Evolutionary conservation across 805 yeast genomes (phyloP), one percentile per base, ranked within the genome.

Genomic region (Pichia membranifaciens): DNA sequence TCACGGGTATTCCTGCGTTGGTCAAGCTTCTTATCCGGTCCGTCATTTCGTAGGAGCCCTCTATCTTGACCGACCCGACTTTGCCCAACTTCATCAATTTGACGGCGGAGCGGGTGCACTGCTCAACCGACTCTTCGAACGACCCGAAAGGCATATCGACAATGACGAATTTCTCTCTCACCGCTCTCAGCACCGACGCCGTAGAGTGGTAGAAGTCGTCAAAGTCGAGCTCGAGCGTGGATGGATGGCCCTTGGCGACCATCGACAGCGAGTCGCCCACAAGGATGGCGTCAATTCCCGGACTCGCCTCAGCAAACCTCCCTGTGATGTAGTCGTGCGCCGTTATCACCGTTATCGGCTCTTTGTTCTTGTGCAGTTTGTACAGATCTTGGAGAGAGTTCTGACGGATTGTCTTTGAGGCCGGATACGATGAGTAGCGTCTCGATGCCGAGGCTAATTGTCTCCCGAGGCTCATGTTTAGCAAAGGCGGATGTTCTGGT

Each of bases 261-360:
- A 89, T 91, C 0, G 96, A 88, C 22, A 93, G 67, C 0, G 97
- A 90, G 64, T 91, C 99, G 3, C 99, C 99, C 4, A 91, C 82
- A 2, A 91, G 72, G 6, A 82, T 71, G 49, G 82, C 73, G 56
- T 91, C 97, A 2, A 80, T 72, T 0, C 76, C 74, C 0, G 90
- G 78, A 16, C 72, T 63, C 21, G 83, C 81, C 25, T 67, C 69
- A 0, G 89, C 95, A 56, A 84, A 70, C 28, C 71, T 69, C 0
- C 81, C 93, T 0, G 96, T 82, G 16, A 90, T 79, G 58, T 73
- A 84, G 60, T 91, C 98, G 62, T 91, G 88, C 0, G 96, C 95
- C 0, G 99, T 91, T n/a, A 89, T 68, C 4, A 48, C 47, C 6
- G 50, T 25, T 34, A 48, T 33, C 21, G 38, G 38, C 7, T 29